These are phyloP conservation scores for Russula vinacea DNA, from an alignment of 768 basidiomycete species.

Conservation along the genomic window DNA sequence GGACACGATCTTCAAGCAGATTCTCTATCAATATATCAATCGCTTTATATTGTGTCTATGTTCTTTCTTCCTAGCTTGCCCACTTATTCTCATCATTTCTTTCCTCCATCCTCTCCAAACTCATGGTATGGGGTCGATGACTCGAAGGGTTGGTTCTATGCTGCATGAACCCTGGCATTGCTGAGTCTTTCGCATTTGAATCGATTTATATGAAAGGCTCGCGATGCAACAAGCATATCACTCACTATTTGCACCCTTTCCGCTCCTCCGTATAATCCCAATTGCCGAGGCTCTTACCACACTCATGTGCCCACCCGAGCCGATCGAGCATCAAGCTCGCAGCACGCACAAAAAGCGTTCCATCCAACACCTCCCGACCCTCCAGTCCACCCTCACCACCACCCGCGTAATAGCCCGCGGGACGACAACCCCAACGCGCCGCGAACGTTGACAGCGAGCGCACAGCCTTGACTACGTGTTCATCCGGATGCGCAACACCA, in stretches of 20 bases:
- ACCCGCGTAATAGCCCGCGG: conserved; percentile 36
- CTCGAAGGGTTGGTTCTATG: no score
- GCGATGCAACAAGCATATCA: not conserved
- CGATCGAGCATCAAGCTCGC: conserved; percentile 50
- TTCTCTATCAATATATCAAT: no score
- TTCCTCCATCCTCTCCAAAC: no score
- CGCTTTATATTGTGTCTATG: no score
- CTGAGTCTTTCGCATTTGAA: no score
- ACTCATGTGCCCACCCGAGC: conserved; percentile 28
- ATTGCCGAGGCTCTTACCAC: conserved; percentile 6
- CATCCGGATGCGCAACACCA: conserved; percentile 55
- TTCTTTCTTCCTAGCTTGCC: no score
- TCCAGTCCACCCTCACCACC: conserved; percentile 36
- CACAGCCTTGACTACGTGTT: conserved; percentile 52
- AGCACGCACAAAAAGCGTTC: conserved; percentile 57
- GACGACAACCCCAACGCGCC: conserved; percentile 44
- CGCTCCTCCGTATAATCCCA: conserved; percentile 8
- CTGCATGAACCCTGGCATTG: no score
- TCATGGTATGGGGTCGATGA: no score
- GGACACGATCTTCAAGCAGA: no score
- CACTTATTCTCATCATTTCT: no score
- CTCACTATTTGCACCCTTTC: not conserved
- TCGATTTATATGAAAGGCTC: no score
- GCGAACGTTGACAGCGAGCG: conserved; percentile 50
- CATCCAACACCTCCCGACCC: conserved; percentile 56